phyloP scores from a whole-genome alignment of 176 grass and related monocot genomes.

The Oryza longistaminata region DNA sequence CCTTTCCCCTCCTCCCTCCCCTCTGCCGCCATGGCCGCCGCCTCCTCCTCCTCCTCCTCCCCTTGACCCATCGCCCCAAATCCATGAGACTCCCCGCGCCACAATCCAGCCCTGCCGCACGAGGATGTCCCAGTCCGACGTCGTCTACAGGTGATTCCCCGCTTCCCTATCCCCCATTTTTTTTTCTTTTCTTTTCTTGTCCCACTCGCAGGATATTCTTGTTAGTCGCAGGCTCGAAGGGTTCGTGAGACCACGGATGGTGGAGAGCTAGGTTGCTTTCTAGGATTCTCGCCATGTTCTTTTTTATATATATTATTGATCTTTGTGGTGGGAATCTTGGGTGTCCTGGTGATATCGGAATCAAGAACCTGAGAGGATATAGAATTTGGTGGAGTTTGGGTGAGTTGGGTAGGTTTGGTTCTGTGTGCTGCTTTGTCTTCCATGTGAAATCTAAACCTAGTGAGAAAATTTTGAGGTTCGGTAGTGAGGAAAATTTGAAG shows the following conservation, averaged over 20 bases:
- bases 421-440: too few relatives aligned
- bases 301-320: too few relatives aligned
- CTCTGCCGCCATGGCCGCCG: conserved; percentile 5
- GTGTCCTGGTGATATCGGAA: conserved; percentile 9
- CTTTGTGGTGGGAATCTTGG: conserved; percentile 9
- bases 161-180: background rate
- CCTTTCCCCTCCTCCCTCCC: conserved; percentile 21
- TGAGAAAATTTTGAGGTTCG: background rate
- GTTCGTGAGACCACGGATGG: background rate
- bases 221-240: background rate
- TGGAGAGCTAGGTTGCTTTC: background rate
- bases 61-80: background rate
- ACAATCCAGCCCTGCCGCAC: conserved; percentile 35
- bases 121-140: conserved; percentile 73
- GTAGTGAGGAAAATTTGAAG: background rate
- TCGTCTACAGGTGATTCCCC: conserved; percentile 58
- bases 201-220: too few relatives aligned
- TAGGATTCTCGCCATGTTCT: conserved; percentile 5
- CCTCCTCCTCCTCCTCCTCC: background rate
- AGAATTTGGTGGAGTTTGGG: background rate
- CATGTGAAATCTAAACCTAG: background rate
- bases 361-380: background rate
- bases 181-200: background rate
- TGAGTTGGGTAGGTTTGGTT: too few relatives aligned
- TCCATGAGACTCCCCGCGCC: conserved; percentile 49